These are phyloP conservation scores for Trichosporon inkin DNA, from an alignment of 1,284 basidiomycete genomes.

Conservation along the genomic window DNA sequence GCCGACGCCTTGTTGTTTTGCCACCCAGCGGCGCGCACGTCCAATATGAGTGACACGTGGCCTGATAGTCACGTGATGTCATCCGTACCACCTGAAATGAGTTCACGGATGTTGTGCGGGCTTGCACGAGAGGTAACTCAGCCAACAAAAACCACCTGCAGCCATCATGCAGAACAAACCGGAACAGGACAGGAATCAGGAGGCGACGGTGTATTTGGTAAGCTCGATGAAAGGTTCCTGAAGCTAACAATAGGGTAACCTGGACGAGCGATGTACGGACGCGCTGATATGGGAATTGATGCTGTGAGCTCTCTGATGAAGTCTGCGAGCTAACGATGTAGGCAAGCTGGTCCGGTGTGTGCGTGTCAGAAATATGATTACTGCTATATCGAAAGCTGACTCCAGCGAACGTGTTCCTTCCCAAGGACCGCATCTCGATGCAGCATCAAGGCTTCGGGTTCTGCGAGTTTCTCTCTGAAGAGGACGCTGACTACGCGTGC, in stretches of 20 bases:
- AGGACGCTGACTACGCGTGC: constrained; percentile 98
- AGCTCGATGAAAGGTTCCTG: constrained; percentile 29
- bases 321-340: constrained; percentile 23
- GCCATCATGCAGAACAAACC: constrained; percentile 53
- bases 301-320: constrained; percentile 55
- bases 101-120: background rate
- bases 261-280: constrained; percentile 91
- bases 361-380: constrained; percentile 38
- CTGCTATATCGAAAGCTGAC: constrained; percentile 9
- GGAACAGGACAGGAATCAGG: constrained; percentile 83
- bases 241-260: constrained; percentile 67
- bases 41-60: background rate
- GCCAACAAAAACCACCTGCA: background rate
- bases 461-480: constrained; percentile 96
- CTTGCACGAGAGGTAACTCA: background rate
- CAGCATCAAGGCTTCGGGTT: constrained; percentile 98
- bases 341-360: constrained; percentile 96
- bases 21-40: background rate
- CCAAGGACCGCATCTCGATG: constrained; percentile 98
- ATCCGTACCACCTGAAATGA: background rate
- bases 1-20: background rate
- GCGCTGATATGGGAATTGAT: constrained; percentile 97
- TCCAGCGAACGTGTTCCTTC: constrained; percentile 91
- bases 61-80: background rate
- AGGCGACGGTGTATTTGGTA: constrained; percentile 89